Base-by-base conservation (phyloP, 352 stramenopile species). In the Elongisporangium senticosum region DNA sequence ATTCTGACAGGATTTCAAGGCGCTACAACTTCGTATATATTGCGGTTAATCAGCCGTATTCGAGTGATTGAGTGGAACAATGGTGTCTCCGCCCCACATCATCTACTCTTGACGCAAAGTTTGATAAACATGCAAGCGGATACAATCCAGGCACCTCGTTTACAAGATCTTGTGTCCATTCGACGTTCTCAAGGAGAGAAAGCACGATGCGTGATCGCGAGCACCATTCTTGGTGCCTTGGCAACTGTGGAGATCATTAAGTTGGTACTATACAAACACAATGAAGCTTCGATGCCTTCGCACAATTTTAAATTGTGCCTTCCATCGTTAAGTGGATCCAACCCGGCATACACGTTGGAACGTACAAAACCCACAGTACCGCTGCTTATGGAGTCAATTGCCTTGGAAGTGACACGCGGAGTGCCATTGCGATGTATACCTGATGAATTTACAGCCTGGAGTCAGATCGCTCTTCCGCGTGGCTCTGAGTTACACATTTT, bases 401-500 rank as follows among this genome's bases (percentile, higher is more conserved):
- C 63, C 7, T 19, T 66, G 3, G 74, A 83, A 23, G 49, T 28
- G 17, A 79, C 71, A 1, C 56, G 74, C 48, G 74, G 63, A 4
- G 54, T 58, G 0, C 49, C 63, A 0, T 49, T 83, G 20, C 65
- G 69, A 28, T 50, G 59, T 0, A 55, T 72, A n/a, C 71, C 69
- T 13, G 69, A 77, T 1, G 19, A 63, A n/a, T 65, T 70, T 13
- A 72, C 71, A 7, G 56, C 53, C 11, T 79, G 71, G 74, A 71
- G 58, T 23, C 75, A 75, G 47, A 59, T 83, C 17, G 49, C 24
- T 5, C 23, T 80, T 1, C 71, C 74, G 1, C 14, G 53, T 4
- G 65, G 63, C 0, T 43, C 56, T 37, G 69, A 63, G 7, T 23
- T 80, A 0, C 61, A 73, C 39, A 64, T 48, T 13, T 55, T 63